These are phyloP conservation scores for Lyophyllum atratum DNA, from an alignment of 768 basidiomycete genomes.

Conservation along the genomic window DNA sequence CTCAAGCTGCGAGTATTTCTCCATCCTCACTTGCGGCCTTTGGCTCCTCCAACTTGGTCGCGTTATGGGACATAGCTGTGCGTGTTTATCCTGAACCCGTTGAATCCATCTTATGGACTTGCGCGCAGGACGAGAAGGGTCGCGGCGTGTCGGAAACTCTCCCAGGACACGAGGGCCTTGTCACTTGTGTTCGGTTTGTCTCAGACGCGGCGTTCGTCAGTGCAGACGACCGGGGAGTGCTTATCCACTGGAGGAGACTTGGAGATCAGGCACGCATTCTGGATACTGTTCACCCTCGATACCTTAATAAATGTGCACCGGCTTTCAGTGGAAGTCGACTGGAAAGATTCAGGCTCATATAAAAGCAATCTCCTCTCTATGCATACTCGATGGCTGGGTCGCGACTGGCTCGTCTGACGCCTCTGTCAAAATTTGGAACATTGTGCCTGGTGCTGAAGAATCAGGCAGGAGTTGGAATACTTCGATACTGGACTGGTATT, in stretches of 20 bases:
- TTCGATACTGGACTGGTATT: background rate
- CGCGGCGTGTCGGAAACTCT: constrained; percentile 69
- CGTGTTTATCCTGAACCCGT: constrained; percentile 7
- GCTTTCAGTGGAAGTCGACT: constrained; percentile 39
- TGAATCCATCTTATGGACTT: constrained; percentile 5
- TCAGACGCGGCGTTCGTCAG: constrained; percentile 54
- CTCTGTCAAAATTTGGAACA: constrained; percentile 72
- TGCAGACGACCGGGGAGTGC: constrained; percentile 74
- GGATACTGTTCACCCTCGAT: constrained; percentile 15
- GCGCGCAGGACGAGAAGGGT: constrained; percentile 46
- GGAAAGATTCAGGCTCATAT: constrained; percentile 59
- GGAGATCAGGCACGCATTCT: constrained; percentile 40
- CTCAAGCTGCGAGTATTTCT: constrained; percentile 50
- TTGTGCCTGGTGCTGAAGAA: constrained; percentile 31
- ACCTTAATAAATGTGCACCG: constrained; percentile 1
- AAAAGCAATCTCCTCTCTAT: constrained; percentile 70
- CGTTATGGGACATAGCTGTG: constrained; percentile 47
- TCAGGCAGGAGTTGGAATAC: constrained; percentile 22
- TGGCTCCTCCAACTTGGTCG: constrained; percentile 46
- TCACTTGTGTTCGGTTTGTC: constrained; percentile 79
- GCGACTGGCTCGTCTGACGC: constrained; percentile 87
- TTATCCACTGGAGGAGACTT: constrained; percentile 62
- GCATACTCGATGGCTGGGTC: constrained; percentile 47
- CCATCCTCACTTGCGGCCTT: constrained; percentile 44
- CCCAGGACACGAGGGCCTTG: constrained; percentile 68